Evolutionary conservation across 2,329 filamentous ascomycete species (phyloP).

Genomic region (Xylariales sp.): DNA sequence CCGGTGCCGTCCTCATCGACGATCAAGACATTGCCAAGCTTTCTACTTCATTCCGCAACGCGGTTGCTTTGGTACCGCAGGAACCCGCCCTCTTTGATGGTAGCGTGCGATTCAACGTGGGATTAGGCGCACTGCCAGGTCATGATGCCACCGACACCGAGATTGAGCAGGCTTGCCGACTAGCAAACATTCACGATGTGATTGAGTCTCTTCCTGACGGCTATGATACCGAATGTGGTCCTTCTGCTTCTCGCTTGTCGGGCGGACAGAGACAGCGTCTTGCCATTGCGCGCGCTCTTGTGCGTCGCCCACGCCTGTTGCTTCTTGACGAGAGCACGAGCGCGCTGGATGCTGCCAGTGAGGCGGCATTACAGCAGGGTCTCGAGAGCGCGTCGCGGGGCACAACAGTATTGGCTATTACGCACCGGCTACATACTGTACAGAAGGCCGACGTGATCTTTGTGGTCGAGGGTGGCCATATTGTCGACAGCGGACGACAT

Average conservation of each 20-base stretch:
- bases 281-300: slow-evolving; percentile 63
- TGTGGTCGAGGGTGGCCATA: slow-evolving; percentile 34
- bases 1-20: slow-evolving; percentile 39
- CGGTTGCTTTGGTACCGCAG: slow-evolving; percentile 34
- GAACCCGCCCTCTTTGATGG: slow-evolving; percentile 37
- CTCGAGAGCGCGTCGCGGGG: slow-evolving; percentile 42
- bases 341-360: slow-evolving; percentile 60
- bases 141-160: slow-evolving; percentile 42
- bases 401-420: slow-evolving; percentile 38
- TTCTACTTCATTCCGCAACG: slow-evolving; percentile 28
- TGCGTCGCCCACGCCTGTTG: slow-evolving; percentile 59
- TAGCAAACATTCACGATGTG: slow-evolving; percentile 56
- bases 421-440: slow-evolving; percentile 40
- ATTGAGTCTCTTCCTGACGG: slow-evolving; percentile 40
- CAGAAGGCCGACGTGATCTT: slow-evolving; percentile 38
- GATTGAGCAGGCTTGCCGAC: slow-evolving; percentile 50
- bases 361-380: slow-evolving; percentile 52
- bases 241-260: slow-evolving; percentile 60
- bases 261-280: slow-evolving; percentile 68
- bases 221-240: slow-evolving; percentile 53
- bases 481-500: slow-evolving; percentile 34
- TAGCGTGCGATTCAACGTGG: slow-evolving; percentile 35
- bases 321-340: slow-evolving; percentile 69
- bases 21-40: slow-evolving; percentile 20
- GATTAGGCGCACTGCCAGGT: slow-evolving; percentile 36